These are phyloP conservation scores for Protostelium mycophagum DNA, from an alignment of 78 protist genomes.

Conservation along the genomic window DNA sequence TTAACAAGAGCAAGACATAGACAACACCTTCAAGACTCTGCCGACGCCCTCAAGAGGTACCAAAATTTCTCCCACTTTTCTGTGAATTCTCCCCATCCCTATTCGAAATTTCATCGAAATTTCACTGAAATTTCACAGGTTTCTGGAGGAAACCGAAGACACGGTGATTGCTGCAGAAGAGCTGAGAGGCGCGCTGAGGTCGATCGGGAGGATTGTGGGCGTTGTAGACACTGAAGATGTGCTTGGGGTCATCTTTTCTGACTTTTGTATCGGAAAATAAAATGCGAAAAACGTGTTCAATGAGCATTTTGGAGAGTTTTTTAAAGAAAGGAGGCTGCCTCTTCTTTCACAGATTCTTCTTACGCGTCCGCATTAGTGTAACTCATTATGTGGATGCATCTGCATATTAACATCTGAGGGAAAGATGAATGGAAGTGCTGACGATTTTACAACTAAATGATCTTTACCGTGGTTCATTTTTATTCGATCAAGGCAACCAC, in stretches of 20 bases:
- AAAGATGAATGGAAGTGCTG: too few relatives aligned
- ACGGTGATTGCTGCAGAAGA: constrained; percentile 58
- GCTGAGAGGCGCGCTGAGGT: constrained; percentile 52
- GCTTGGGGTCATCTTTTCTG: constrained; percentile 75
- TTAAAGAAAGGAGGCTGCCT: too few relatives aligned
- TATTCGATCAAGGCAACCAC: too few relatives aligned
- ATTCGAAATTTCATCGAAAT: background rate
- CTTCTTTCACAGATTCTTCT: too few relatives aligned
- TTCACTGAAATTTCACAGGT: background rate
- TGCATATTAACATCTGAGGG: too few relatives aligned
- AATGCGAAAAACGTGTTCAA: too few relatives aligned
- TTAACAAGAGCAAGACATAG: constrained; percentile 60
- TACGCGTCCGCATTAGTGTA: too few relatives aligned
- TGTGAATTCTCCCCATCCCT: background rate
- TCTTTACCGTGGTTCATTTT: too few relatives aligned
- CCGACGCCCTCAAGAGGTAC: constrained; percentile 30
- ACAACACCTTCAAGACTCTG: constrained; percentile 31
- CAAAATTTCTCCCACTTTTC: too few relatives aligned
- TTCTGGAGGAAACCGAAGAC: constrained; percentile 18
- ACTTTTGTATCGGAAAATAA: constrained; percentile 87
- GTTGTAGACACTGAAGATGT: constrained; percentile 72
- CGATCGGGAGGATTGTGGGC: constrained; percentile 54
- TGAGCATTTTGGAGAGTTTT: too few relatives aligned
- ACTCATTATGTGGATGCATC: too few relatives aligned
- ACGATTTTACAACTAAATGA: too few relatives aligned